Evolutionary conservation across 305 asterid species (phyloP).

Genomic region (Withania somnifera): DNA sequence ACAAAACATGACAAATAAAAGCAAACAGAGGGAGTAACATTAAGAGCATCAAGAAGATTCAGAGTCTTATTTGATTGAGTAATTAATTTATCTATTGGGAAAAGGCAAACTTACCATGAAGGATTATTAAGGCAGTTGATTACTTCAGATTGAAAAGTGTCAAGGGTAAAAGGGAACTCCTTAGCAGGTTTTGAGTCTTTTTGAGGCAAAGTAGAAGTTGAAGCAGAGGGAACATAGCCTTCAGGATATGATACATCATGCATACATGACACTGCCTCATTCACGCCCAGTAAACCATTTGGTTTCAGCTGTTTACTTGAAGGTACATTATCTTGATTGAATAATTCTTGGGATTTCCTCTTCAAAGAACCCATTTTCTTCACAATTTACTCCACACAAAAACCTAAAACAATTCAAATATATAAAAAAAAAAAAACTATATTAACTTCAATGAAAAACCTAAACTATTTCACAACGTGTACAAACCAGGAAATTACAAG

Average conservation of each 20-base stretch:
- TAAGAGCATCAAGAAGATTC: neutral
- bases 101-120: conserved; percentile 52
- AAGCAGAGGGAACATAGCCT: conserved; percentile 39
- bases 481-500: neutral
- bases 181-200: conserved; percentile 52
- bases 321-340: conserved; percentile 26
- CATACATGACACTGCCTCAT: conserved; percentile 57
- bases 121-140: conserved; percentile 65
- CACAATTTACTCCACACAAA: neutral
- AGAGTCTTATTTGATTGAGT: neutral
- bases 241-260: conserved; percentile 81
- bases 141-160: conserved; percentile 89
- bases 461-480: neutral
- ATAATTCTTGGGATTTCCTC: conserved; percentile 52
- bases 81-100: neutral
- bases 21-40: too few relatives aligned
- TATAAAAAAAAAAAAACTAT: too few relatives aligned
- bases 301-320: conserved; percentile 46
- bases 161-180: conserved; percentile 68
- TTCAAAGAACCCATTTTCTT: conserved; percentile 60
- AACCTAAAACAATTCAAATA: conserved; percentile 1
- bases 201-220: conserved; percentile 15
- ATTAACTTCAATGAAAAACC: neutral
- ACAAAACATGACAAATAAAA: too few relatives aligned
- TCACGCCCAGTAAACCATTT: conserved; percentile 26